Evolutionary conservation across 2,329 filamentous ascomycete species (phyloP).

Genomic region (Arthroderma sp.): DNA sequence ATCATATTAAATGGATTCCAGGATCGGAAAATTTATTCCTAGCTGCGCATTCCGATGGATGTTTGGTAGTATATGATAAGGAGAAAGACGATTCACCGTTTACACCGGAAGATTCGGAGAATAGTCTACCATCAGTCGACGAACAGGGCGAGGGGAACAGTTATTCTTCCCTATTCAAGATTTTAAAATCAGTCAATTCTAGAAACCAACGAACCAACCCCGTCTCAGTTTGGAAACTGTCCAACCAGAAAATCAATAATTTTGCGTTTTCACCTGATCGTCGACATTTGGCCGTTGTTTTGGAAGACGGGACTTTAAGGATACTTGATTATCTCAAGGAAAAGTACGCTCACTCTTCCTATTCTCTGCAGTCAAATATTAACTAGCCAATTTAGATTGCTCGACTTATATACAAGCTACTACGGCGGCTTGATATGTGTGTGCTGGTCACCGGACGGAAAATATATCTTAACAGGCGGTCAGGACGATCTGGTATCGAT

Average conservation of each 20-base stretch:
- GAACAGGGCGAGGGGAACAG: constrained; percentile 20
- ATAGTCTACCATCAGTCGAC: constrained; percentile 24
- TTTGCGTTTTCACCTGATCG: constrained; percentile 88
- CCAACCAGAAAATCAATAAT: constrained; percentile 78
- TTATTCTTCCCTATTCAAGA: constrained; percentile 41
- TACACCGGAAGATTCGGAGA: constrained; percentile 49
- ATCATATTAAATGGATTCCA: constrained; percentile 84
- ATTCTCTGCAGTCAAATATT: constrained; percentile 9
- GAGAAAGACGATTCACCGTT: constrained; percentile 85
- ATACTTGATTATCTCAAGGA: constrained; percentile 89
- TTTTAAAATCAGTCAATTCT: constrained; percentile 86
- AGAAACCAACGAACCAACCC: constrained; percentile 90
- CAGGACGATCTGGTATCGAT: constrained; percentile 95
- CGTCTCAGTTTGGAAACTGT: constrained; percentile 82
- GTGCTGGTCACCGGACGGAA: constrained; percentile 94
- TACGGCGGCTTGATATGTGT: constrained; percentile 89
- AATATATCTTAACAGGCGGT: constrained; percentile 87
- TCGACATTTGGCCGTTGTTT: constrained; percentile 74
- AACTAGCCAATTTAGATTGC: constrained; percentile 45
- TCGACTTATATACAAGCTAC: constrained; percentile 79
- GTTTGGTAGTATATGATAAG: constrained; percentile 89
- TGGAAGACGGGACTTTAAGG: constrained; percentile 78
- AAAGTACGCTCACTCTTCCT: constrained; percentile 45
- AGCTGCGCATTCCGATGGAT: constrained; percentile 82
- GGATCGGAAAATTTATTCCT: constrained; percentile 88